Base-by-base conservation (phyloP, 139 green algal species). In the Tetradesmus lagerheimii region DNA sequence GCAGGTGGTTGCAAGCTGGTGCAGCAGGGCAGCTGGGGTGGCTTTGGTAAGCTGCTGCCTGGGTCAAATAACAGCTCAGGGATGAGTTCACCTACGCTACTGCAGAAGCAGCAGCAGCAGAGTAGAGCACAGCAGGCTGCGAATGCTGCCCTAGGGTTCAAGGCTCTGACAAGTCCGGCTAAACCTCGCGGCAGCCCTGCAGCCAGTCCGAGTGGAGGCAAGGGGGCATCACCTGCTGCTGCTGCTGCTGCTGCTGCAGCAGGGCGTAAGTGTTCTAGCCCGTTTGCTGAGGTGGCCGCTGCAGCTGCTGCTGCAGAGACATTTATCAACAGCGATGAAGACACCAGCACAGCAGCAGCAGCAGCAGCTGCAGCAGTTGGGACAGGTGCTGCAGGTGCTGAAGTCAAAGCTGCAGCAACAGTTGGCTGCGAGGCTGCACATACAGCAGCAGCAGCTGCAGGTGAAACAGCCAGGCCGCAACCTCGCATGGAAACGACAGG, bases 21-120 rank as follows among this genome's bases (percentile, higher is more conserved):
- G 53, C 53, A 20, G 23, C 81, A 87, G n/a, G 53, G 34, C 6
- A 87, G 81, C 29, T 87, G 81, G 81, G 81, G 20, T 6, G 81
- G 81, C 1, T 87, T 87, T 87, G 81, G 15, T 6, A 50, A 50
- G 50, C n/a, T 87, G 18, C 34, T 43, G 35, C 11, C 67, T 38
- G 67, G n/a, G n/a, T 37, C 67, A 39, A 41, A 39, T 23, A 14
- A 20, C 20, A 53, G 34, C 18, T 37, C 34, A 50, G 80, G 80
- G 0, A 29, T 29, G n/a, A 62, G 15, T 12, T 76, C 80, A 34
- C 80, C 80, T 35, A 86, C 80, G 45, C 34, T 86, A n/a, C 23
- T 86, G 82, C 76, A 82, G 76, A n/a, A 82, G 76, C 83, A 88
- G 62, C 83, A 80, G 62, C 62, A 83, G 85, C 45, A 89, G 85